Evolutionary conservation across 331 rosid genomes (phyloP), one percentile per base, ranked within the genome.

Genomic region (Prunus yedoensis): DNA sequence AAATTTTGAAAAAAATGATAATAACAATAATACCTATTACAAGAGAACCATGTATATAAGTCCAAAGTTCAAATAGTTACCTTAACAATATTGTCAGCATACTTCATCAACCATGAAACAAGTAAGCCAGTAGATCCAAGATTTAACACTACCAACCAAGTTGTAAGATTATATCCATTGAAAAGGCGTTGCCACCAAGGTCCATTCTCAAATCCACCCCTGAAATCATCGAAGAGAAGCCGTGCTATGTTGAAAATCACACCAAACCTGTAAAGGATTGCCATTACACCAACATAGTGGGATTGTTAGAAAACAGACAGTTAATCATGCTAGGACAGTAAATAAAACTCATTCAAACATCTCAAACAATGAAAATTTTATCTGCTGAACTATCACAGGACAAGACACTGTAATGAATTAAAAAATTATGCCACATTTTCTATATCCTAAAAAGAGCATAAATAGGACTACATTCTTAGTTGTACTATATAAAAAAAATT

Each of bases 31-130:
- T 27, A 45, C 51, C 18, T 25, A 10, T 2, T n/a, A 47, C 1
- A 30, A 47, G 47, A 32, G 23, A 62, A 74, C 21, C 30, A 30
- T 2, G 2, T 49, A 50, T 61, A 6, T 21, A 27, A 18, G 35
- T 8, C 20, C 70, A 28, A 30, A 15, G 71, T 67, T 67, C 51
- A 8, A 30, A 25, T 46, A 63, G 27, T 61, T 87, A 92, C 99
- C 96, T 94, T 94, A 25, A 94, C 97, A 81, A 94, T 94, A 80
- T 94, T 94, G 85, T 94, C 99, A n/a, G 99, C 99, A 74, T 92
- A 89, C 74, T 94, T 94, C 99, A 94, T 94, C 81, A 94, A 75
- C 99, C 99, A 94, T 62, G 99, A 94, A 80, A 94, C 97, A 63
- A 94, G 71, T 85, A 94, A 89, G 74, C 99, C 99, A 30, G 97